phyloP scores from a whole-genome alignment of 495 filamentous ascomycete genomes.

The Chaetomium tenue region DNA sequence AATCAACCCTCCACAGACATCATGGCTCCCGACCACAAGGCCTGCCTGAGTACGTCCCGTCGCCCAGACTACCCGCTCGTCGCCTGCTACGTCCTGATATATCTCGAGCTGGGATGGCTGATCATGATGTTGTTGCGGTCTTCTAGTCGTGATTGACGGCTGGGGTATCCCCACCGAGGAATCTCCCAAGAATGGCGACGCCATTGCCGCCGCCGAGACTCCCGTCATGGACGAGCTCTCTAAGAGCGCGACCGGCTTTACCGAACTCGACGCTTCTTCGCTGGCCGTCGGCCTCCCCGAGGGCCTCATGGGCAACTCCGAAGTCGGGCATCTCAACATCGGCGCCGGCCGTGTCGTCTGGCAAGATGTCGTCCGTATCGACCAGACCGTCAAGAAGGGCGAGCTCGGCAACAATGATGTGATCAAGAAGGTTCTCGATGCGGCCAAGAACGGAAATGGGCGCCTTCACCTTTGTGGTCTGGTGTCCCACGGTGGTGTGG shows the following conservation, averaged over 20 bases:
- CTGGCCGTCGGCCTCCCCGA: conserved; percentile 93
- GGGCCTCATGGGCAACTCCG: conserved; percentile 97
- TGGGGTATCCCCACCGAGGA: conserved; percentile 85
- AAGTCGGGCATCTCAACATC: conserved; percentile 98
- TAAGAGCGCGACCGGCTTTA: conserved; percentile 42
- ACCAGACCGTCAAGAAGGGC: conserved; percentile 87
- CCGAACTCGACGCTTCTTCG: conserved; percentile 91
- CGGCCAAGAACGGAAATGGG: conserved; percentile 84
- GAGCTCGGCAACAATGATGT: conserved; percentile 75
- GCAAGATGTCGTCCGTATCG: conserved; percentile 98
- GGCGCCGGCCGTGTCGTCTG: conserved; percentile 96
- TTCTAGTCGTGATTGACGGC: conserved; percentile 89
- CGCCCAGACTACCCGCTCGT: conserved; percentile 47
- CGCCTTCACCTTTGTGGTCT: conserved; percentile 88
- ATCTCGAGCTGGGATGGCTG: conserved; percentile 55
- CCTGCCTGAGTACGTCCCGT: conserved; percentile 74
- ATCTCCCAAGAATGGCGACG: conserved; percentile 82
- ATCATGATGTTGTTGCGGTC: conserved; percentile 49
- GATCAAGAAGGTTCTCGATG: conserved; percentile 71
- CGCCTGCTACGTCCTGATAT: conserved; percentile 48
- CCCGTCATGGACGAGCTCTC: conserved; percentile 58
- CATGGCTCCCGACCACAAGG: conserved; percentile 89
- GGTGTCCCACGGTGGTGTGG: conserved; percentile 90
- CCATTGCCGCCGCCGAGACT: conserved; percentile 87
- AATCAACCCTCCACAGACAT: conserved; percentile 24